A percentile compares a stretch with the other conserved stretches of the same genome.
These are phyloP conservation scores for Mycosphaerella arachidis DNA, from an alignment of 2,329 filamentous ascomycete genomes.

Conservation along the genomic window DNA sequence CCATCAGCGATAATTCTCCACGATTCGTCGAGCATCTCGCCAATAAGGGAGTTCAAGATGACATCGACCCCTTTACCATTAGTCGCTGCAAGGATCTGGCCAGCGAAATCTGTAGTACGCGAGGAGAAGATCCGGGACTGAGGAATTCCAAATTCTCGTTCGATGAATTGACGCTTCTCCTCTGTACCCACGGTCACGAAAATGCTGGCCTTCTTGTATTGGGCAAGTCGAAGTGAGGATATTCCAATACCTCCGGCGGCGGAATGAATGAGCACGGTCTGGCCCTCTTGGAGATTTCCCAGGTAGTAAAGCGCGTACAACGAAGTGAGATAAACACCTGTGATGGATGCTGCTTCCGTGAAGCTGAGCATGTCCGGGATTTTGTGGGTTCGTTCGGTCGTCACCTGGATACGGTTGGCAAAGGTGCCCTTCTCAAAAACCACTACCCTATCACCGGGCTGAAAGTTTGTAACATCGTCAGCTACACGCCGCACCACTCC, in stretches of 20 bases:
- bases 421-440: too few relatives aligned
- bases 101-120: constrained; percentile 26
- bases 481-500: constrained; percentile 32
- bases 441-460: constrained; percentile 25
- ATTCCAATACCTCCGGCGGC: constrained; percentile 26
- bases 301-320: constrained; percentile 9
- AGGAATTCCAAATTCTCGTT: constrained; percentile 21
- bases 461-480: constrained; percentile 22
- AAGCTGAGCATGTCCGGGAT: constrained; percentile 20
- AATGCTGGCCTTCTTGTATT: constrained; percentile 17
- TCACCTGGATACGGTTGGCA: too few relatives aligned
- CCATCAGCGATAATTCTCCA: constrained; percentile 29
- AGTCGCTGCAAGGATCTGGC: constrained; percentile 24
- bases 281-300: constrained; percentile 7
- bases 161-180: constrained; percentile 23
- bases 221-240: constrained; percentile 25
- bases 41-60: constrained; percentile 28
- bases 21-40: constrained; percentile 25
- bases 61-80: constrained; percentile 32
- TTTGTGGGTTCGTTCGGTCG: neutral
- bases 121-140: constrained; percentile 30
- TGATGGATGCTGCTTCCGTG: constrained; percentile 18
- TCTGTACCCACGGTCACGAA: constrained; percentile 26
- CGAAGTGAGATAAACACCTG: constrained; percentile 7
- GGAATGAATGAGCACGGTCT: constrained; percentile 31